These are phyloP conservation scores for Yamagishiella unicocca DNA, from an alignment of 139 green algal species.

Conservation along the genomic window DNA sequence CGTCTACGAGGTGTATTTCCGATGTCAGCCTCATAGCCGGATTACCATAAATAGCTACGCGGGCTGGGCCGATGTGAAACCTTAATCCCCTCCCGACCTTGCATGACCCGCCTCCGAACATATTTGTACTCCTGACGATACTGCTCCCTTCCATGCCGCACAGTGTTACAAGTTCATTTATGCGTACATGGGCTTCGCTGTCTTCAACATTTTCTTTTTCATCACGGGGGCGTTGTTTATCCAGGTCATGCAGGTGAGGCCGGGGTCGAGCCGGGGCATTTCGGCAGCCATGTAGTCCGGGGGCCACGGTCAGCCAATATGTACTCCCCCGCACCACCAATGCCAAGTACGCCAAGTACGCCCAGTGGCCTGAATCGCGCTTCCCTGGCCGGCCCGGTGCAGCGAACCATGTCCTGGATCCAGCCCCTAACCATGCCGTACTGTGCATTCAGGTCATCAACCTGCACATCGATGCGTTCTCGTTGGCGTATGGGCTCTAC, in stretches of 20 bases:
- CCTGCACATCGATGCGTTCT: slow-evolving; percentile 89
- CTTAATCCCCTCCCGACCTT: not conserved
- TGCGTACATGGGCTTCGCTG: slow-evolving; percentile 95
- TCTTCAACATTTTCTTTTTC: slow-evolving; percentile 96
- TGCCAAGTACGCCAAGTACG: too few relatives aligned
- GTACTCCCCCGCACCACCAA: too few relatives aligned
- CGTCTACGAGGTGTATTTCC: too few relatives aligned
- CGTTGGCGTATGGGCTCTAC: slow-evolving; percentile 86
- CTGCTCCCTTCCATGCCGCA: not conserved
- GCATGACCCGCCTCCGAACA: not conserved
- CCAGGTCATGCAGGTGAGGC: slow-evolving; percentile 33
- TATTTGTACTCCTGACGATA: not conserved
- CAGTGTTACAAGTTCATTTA: slow-evolving; percentile 91
- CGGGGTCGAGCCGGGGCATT: not conserved
- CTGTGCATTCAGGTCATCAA: slow-evolving; percentile 51
- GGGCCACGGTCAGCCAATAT: too few relatives aligned
- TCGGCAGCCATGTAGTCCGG: too few relatives aligned
- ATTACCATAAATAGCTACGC: too few relatives aligned
- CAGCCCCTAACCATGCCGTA: too few relatives aligned
- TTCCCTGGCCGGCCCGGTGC: too few relatives aligned
- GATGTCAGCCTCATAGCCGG: too few relatives aligned
- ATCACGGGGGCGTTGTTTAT: slow-evolving; percentile 81
- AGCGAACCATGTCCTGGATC: too few relatives aligned
- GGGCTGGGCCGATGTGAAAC: too few relatives aligned
- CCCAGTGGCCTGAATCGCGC: too few relatives aligned